These are phyloP conservation scores for Aspergillus uvarum DNA, from an alignment of 2,329 filamentous ascomycete species.

Conservation along the genomic window DNA sequence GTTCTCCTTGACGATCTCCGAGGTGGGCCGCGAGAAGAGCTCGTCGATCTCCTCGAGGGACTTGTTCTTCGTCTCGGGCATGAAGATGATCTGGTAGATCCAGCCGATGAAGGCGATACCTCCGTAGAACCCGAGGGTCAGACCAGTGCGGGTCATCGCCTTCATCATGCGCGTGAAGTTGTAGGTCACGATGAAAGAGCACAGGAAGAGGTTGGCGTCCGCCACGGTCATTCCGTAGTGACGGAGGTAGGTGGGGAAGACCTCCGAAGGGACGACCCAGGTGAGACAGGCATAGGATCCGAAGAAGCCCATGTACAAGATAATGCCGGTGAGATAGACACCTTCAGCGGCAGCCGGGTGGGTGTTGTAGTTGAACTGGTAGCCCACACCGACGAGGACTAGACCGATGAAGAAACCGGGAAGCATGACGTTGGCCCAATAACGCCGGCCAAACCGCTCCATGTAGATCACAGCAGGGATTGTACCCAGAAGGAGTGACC, in stretches of 20 bases:
- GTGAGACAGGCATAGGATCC: conserved; percentile 65
- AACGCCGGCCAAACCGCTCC: conserved; percentile 70
- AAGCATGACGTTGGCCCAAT: conserved; percentile 72
- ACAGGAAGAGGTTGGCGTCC: conserved; percentile 67
- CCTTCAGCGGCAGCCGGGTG: conserved; percentile 55
- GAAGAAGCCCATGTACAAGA: conserved; percentile 67
- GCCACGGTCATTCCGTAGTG: conserved; percentile 73
- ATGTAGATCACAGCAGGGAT: conserved; percentile 69
- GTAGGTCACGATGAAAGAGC: conserved; percentile 72
- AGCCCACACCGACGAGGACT: conserved; percentile 64
- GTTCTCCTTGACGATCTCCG: conserved; percentile 63
- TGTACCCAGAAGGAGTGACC: conserved; percentile 64
- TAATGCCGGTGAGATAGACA: conserved; percentile 61
- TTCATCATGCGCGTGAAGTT: conserved; percentile 71
- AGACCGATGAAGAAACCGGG: conserved; percentile 71
- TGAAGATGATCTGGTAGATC: conserved; percentile 72
- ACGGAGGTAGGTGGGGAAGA: conserved; percentile 71
- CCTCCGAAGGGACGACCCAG: conserved; percentile 67
- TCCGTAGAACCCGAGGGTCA: conserved; percentile 70
- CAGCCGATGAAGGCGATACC: conserved; percentile 70
- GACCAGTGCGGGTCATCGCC: conserved; percentile 65
- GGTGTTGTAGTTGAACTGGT: conserved; percentile 53
- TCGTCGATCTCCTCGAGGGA: conserved; percentile 71
- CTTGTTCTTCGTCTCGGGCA: conserved; percentile 72
- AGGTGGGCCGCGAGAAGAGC: conserved; percentile 64